A percentile compares a stretch with the other conserved stretches of the same genome.
Conservation (phyloP, 2,329 filamentous ascomycete genomes). For the Uncinocarpus reesii region DNA sequence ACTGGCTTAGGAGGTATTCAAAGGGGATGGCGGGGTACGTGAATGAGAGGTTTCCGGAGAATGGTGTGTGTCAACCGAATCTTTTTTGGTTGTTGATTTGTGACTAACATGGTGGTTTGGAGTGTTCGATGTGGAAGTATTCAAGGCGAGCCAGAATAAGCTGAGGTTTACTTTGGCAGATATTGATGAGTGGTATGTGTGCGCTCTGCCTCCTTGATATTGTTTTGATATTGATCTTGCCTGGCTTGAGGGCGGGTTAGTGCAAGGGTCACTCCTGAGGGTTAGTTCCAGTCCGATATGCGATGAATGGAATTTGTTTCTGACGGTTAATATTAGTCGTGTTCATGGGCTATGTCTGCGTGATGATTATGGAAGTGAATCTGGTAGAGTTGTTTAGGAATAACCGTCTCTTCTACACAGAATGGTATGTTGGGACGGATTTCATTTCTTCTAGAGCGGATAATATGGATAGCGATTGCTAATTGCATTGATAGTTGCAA, state of each 20-base stretch:
- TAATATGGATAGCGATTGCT: background rate
- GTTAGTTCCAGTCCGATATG: background rate
- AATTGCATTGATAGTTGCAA: conserved; percentile 25
- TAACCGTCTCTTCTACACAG: conserved; percentile 15
- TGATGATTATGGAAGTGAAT: conserved; percentile 17
- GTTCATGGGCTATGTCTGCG: conserved; percentile 16
- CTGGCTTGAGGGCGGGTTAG: too few relatives aligned
- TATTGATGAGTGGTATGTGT: conserved; percentile 17
- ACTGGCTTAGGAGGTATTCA: conserved; percentile 38
- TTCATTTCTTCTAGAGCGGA: background rate
- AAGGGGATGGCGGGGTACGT: conserved; percentile 35
- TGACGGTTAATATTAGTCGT: conserved; percentile 6
- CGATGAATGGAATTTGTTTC: background rate
- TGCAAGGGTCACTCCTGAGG: conserved; percentile 3
- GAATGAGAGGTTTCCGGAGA: conserved; percentile 37
- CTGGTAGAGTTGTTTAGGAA: conserved; percentile 13
- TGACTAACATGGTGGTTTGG: background rate
- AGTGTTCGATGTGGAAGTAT: conserved; percentile 16
- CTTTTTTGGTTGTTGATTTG: background rate
- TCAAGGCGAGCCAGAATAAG: conserved; percentile 8
- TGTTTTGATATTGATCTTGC: too few relatives aligned
- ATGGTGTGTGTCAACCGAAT: conserved; percentile 18
- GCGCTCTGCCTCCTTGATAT: too few relatives aligned
- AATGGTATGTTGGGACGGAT: conserved; percentile 11
- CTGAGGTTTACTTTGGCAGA: conserved; percentile 17